Evolutionary conservation across 306 rosid genomes (phyloP), one percentile per base, ranked within the genome.

Genomic region (Glycyrrhiza uralensis): DNA sequence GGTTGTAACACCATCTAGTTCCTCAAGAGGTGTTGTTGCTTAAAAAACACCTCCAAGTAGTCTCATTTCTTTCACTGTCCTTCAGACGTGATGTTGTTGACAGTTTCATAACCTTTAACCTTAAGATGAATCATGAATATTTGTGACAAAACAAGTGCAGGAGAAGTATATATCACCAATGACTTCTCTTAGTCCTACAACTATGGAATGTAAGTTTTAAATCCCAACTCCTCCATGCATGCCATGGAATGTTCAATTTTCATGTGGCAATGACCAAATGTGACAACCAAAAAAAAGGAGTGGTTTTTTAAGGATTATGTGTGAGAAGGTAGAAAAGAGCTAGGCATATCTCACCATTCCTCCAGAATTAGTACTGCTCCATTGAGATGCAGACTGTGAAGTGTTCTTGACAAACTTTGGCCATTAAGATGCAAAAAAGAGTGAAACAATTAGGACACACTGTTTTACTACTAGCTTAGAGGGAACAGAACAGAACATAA

Each of bases 341-440:
- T 69, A 74, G 14, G 56, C 52, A 72, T 81, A 32, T 64, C 92
- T 90, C 89, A 90, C 96, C 96, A 77, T 86, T 86, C 76, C 89
- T 75, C 83, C 78, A 45, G 84, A 69, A 67, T 78, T 77, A 61
- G 86, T 74, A 42, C 65, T 79, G 86, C 89, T 84, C 91, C 93
- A 87, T 69, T 82, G 86, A 79, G 80, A 80, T 19, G 96, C 81
- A 74, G 89, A 80, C 30, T 66, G 83, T 71, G 91, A 84, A 65
- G 84, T 72, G 67, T 49, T 81, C 86, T 79, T 86, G 77, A 75
- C 76, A 86, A 86, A 82, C 96, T 90, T 85, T 45, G 14, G 23
- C 39, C 72, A 20, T 35, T 10, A 30, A 54, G 51, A 72, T 49
- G 32, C 35, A 70, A 76, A 35, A 71, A 58, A 36, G 32, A 18